Evolutionary conservation across 192 early-diverging fungal genomes (phyloP).

Genomic region (Rhizophlyctis rosea): DNA sequence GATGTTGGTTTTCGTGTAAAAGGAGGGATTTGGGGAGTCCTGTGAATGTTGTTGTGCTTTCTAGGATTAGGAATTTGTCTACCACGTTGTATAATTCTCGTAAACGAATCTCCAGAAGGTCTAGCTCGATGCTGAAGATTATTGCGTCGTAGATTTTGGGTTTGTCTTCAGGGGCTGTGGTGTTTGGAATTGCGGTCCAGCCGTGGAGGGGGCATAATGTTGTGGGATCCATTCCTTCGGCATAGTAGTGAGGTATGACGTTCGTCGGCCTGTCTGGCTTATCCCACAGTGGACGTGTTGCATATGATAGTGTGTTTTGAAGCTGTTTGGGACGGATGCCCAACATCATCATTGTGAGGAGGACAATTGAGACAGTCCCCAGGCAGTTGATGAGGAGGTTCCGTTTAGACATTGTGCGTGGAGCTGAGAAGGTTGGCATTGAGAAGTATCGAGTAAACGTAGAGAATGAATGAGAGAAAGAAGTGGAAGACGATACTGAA

Average conservation of each 20-base stretch:
- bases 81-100: slow-evolving; percentile 55
- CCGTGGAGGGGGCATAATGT: slow-evolving; percentile 47
- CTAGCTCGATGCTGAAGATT: slow-evolving; percentile 62
- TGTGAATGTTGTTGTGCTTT: slow-evolving; percentile 54
- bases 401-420: no score
- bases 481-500: no score
- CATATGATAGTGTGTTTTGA: not conserved
- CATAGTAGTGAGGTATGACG: slow-evolving; percentile 45
- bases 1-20: slow-evolving; percentile 41
- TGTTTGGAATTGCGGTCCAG: slow-evolving; percentile 31
- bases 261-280: slow-evolving; percentile 1
- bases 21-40: slow-evolving; percentile 46
- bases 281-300: not conserved
- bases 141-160: slow-evolving; percentile 54
- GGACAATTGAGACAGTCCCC: no score
- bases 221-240: slow-evolving; percentile 34
- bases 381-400: no score
- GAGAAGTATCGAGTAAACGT: no score
- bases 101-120: slow-evolving; percentile 56
- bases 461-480: no score
- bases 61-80: slow-evolving; percentile 59
- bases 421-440: no score
- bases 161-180: not conserved
- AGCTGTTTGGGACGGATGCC: no score
- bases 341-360: no score